These are phyloP conservation scores for Lachnellula occidentalis DNA, from an alignment of 2,329 filamentous ascomycete species.

Conservation along the genomic window DNA sequence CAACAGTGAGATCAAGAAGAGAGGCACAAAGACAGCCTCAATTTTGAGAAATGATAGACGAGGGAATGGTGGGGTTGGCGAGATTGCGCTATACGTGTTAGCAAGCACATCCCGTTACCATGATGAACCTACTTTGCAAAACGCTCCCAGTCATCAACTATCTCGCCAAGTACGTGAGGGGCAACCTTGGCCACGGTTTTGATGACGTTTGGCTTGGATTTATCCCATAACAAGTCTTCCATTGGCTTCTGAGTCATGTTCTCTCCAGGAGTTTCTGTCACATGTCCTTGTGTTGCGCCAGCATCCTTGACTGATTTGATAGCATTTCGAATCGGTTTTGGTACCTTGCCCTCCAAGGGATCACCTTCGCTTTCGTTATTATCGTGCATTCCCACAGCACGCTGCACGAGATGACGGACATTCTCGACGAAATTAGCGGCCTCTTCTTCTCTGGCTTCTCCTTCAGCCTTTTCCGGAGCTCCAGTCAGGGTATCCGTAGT, in stretches of 20 bases:
- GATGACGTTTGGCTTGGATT: slow-evolving; percentile 4
- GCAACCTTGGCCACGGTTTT: neutral
- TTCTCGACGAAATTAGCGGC: slow-evolving; percentile 66
- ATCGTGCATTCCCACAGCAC: slow-evolving; percentile 11
- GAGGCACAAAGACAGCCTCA: slow-evolving; percentile 44
- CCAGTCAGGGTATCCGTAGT: slow-evolving; percentile 74
- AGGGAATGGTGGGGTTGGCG: slow-evolving; percentile 48
- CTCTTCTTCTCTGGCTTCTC: slow-evolving; percentile 78
- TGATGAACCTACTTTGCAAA: slow-evolving; percentile 35
- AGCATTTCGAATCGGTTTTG: neutral
- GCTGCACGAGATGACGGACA: slow-evolving; percentile 2
- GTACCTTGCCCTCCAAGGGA: neutral
- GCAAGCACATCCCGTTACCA: neutral
- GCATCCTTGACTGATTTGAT: neutral
- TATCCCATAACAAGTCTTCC: slow-evolving; percentile 13
- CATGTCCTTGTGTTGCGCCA: slow-evolving; percentile 4
- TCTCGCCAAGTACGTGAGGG: slow-evolving; percentile 38
- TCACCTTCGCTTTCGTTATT: slow-evolving; percentile 6
- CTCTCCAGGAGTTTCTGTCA: neutral
- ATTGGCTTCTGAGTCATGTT: slow-evolving; percentile 14
- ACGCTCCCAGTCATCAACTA: slow-evolving; percentile 47
- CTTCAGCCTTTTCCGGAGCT: slow-evolving; percentile 75
- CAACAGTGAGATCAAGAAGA: slow-evolving; percentile 48
- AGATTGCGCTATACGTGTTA: slow-evolving; percentile 2
- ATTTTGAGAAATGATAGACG: slow-evolving; percentile 41